phyloP scores from a whole-genome alignment of 2,329 filamentous ascomycete species.

The Metarhizium album region DNA sequence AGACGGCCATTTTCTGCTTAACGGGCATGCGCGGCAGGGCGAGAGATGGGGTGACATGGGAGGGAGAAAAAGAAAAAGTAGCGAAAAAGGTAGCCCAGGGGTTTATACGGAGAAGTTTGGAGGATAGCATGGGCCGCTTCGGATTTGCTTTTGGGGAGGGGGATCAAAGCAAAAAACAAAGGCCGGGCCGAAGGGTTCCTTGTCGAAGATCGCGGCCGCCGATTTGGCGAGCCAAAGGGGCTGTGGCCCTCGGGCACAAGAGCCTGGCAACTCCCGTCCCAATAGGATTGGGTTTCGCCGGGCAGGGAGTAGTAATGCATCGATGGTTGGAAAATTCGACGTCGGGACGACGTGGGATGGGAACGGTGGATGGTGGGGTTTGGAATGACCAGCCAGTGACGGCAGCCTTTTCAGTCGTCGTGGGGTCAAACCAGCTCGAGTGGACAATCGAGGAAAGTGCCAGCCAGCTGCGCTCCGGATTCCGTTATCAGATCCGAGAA shows the following conservation, averaged over 20 bases:
- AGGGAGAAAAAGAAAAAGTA: slow-evolving; percentile 5
- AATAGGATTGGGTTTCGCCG: neutral
- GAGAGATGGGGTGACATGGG: slow-evolving; percentile 1
- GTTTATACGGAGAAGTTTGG: neutral
- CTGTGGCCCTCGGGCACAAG: neutral
- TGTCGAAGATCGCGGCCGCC: neutral
- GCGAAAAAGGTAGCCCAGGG: neutral
- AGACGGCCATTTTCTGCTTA: slow-evolving; percentile 32
- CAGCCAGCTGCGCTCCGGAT: neutral
- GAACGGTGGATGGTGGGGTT: neutral
- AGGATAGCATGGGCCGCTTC: no score
- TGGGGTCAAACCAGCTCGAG: no score
- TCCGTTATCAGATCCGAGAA: slow-evolving; percentile 5
- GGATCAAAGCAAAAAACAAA: no score
- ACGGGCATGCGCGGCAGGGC: slow-evolving; percentile 18
- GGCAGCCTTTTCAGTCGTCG: neutral
- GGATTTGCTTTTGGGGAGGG: neutral
- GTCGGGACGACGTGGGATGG: neutral
- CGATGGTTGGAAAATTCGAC: neutral
- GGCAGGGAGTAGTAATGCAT: no score
- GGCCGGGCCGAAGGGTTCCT: neutral
- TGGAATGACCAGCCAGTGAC: neutral
- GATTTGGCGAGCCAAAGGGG: neutral
- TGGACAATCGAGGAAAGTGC: neutral
- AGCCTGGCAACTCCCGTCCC: slow-evolving; percentile 2